Evolutionary conservation across 768 basidiomycete genomes (phyloP).

Genomic region (Leccinellum rugosiceps): DNA sequence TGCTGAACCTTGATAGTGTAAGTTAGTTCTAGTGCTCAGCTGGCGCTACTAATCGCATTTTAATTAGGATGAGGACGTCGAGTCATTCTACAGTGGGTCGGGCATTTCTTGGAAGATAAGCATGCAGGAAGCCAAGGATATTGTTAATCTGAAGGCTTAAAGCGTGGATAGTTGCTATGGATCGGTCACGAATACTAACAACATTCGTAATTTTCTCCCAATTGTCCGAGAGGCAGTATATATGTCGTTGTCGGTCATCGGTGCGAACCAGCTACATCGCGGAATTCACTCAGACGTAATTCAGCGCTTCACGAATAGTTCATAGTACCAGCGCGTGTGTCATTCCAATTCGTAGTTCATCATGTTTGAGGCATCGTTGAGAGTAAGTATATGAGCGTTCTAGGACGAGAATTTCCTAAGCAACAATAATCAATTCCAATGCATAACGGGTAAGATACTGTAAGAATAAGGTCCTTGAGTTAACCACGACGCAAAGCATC

Average conservation of each 20-base stretch:
- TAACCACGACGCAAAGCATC: conserved; percentile 82
- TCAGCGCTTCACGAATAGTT: no score
- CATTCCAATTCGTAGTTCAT: background rate
- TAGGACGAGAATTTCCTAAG: background rate
- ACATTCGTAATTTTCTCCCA: background rate
- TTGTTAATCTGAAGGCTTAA: conserved; percentile 54
- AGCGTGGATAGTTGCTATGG: conserved; percentile 2
- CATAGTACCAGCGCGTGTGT: background rate
- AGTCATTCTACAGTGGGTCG: conserved; percentile 91
- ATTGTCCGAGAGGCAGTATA: no score
- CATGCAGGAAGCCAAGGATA: conserved; percentile 69
- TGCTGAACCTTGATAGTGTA: conserved; percentile 84
- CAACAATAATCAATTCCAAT: conserved; percentile 3
- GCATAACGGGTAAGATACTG: conserved; percentile 6
- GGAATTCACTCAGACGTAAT: background rate
- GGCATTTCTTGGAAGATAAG: conserved; percentile 88
- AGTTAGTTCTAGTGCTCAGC: background rate
- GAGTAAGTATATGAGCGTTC: background rate
- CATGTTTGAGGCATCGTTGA: background rate
- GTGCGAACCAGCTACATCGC: background rate
- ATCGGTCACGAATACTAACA: background rate
- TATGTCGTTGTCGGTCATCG: background rate
- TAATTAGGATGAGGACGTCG: conserved; percentile 84
- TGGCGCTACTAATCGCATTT: conserved; percentile 4
- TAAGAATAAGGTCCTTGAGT: conserved; percentile 9